Conservation (phyloP, 2,329 filamentous ascomycete species). For the Ilyonectria mors-panacis region DNA sequence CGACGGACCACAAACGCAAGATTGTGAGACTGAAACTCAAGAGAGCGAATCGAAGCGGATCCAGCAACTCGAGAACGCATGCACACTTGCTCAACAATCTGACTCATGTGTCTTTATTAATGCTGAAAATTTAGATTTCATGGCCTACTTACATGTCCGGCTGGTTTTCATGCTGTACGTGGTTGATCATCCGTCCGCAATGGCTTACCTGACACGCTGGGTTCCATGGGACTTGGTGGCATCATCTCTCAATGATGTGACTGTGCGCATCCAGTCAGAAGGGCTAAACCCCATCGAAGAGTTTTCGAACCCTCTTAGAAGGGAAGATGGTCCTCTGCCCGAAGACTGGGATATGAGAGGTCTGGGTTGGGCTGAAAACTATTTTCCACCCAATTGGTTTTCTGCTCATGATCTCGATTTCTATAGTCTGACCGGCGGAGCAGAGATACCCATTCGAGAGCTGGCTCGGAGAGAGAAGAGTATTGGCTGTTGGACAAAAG, state of each 20-base stretch:
- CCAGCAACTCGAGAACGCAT: conserved; percentile 41
- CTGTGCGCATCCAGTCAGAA: too few species aligned
- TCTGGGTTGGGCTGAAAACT: conserved; percentile 71
- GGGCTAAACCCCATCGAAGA: too few species aligned
- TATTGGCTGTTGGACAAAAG: too few species aligned
- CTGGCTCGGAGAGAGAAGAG: too few species aligned
- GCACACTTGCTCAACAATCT: conserved; percentile 35
- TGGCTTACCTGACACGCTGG: conserved; percentile 57
- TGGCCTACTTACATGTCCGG: conserved; percentile 74
- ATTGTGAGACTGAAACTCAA: conserved; percentile 41
- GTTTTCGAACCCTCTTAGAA: too few species aligned
- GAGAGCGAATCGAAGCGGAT: conserved; percentile 28
- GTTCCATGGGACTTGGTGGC: too few species aligned
- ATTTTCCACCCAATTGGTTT: conserved; percentile 74
- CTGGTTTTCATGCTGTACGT: conserved; percentile 71
- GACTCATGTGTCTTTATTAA: conserved; percentile 42
- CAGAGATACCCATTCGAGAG: too few species aligned
- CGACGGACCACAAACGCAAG: conserved; percentile 30
- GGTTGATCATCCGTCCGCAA: conserved; percentile 57
- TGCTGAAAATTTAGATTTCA: conserved; percentile 68
- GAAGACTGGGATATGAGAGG: conserved; percentile 79
- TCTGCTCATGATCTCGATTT: conserved; percentile 51
- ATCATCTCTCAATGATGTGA: too few species aligned
- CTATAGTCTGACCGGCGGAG: too few species aligned
- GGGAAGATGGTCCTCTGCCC: conserved; percentile 61